These are phyloP conservation scores for Ceratobasidium theobromae DNA, from an alignment of 1,284 basidiomycete species.

Conservation along the genomic window DNA sequence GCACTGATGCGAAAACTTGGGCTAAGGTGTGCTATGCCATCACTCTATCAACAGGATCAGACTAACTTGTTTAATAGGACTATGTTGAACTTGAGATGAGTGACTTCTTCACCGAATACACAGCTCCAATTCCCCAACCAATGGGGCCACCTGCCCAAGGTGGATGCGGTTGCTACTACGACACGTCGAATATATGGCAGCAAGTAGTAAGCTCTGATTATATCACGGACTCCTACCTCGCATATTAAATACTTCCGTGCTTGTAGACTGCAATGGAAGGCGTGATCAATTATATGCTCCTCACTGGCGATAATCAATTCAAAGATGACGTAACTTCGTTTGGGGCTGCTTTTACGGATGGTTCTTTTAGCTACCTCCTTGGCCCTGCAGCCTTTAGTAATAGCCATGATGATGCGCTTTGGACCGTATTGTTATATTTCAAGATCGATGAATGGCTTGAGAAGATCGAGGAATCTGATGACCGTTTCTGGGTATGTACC, in stretches of 20 bases:
- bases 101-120: slow-evolving; percentile 11
- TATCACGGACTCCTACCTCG: neutral
- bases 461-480: neutral
- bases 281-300: slow-evolving; percentile 11
- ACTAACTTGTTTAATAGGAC: neutral
- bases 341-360: slow-evolving; percentile 6
- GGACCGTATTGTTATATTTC: slow-evolving; percentile 13
- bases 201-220: neutral
- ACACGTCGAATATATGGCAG: slow-evolving; percentile 2
- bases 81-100: slow-evolving; percentile 10
- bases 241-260: neutral
- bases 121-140: neutral
- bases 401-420: slow-evolving; percentile 9
- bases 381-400: neutral
- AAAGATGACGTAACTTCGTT: slow-evolving; percentile 3
- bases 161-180: slow-evolving; percentile 13
- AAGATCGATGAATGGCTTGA: slow-evolving; percentile 12
- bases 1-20: slow-evolving; percentile 7
- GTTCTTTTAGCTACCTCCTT: neutral
- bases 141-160: neutral
- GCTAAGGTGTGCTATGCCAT: neutral
- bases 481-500: slow-evolving; percentile 4
- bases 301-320: slow-evolving; percentile 3
- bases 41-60: neutral
- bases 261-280: slow-evolving; percentile 6